A percentile compares a stretch with the other conserved stretches of the same genome.
Evolutionary conservation across 2,329 filamentous ascomycete genomes (phyloP).

Genomic region (Fusarium mexicanum): DNA sequence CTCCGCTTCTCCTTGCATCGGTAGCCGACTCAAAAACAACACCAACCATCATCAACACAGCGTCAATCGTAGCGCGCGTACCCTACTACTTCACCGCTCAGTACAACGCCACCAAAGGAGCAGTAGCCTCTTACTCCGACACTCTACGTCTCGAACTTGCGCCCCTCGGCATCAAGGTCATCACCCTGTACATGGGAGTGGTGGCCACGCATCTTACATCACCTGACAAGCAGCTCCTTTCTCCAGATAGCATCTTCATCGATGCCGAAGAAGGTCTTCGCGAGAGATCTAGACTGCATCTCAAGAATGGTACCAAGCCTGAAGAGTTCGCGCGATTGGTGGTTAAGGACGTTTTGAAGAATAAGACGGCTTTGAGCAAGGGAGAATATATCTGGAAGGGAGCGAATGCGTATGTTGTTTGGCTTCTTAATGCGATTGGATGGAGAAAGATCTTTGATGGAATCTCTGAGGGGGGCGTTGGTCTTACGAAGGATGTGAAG

Average conservation of each 20-base stretch:
- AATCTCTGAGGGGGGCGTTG: accelerated
- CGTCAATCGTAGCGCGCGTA: neutral
- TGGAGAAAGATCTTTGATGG: neutral
- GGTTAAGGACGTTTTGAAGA: neutral
- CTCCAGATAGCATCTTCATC: neutral
- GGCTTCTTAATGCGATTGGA: constrained; percentile 12
- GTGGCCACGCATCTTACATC: neutral
- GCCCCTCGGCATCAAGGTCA: neutral
- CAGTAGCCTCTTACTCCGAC: constrained; percentile 10
- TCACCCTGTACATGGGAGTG: constrained; percentile 12
- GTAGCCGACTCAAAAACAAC: neutral
- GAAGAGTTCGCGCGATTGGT: constrained; percentile 5
- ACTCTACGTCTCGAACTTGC: constrained; percentile 17
- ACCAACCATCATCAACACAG: constrained; percentile 7
- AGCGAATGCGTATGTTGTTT: neutral
- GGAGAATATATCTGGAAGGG: neutral
- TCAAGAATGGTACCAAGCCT: neutral
- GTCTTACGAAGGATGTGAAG: neutral
- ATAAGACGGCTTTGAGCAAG: neutral
- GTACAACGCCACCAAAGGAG: constrained; percentile 23
- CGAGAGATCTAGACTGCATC: neutral
- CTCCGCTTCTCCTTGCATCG: neutral
- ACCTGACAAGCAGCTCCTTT: neutral
- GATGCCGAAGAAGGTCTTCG: neutral
- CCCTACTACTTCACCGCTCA: neutral